Evolutionary conservation across 106 monocot species (phyloP), one percentile per base, ranked within the genome.

Genomic region (Acorus gramineus): DNA sequence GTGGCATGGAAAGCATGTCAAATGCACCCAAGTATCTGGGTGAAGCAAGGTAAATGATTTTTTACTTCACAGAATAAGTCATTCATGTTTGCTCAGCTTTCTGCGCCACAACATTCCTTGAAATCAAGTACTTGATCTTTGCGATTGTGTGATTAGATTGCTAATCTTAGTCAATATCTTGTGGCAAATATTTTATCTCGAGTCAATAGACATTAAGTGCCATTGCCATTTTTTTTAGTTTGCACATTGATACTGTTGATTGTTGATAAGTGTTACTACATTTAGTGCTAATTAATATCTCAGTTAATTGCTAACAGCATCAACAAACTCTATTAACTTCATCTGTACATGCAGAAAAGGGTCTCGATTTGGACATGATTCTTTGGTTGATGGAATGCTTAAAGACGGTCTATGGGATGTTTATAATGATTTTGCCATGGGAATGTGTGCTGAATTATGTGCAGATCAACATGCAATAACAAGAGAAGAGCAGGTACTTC

Each of bases 1-100:
- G 98, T 74, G 98, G 98, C 5, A 98, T 98, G 98, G 98, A 98
- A 74, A 98, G 92, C 83, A 92, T 98, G 92, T 98, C 92, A 68
- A 98, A 98, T 89, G 91, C 92, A 50, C 98, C 98, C 11, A 98
- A 98, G 67, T 98, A 98, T 75, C 65, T 98, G 48, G 69, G 81
- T 71, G 85, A 98, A 69, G 88, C 85, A 61, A 98, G 98, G 98
- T 98, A 56, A 11, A 65, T 49, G 28, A 52, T 65, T 28, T 28
- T 28, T 28, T 28, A 28, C 28, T 28, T 28, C 1, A 28, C 28
- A 28, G 28, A 28, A 28, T 28, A 28, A 28, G 6, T 52, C 57
- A 13, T 42, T 62, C n/a, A 0, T 0, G 45, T 52, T 66, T n/a
- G 12, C 10, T 13, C 8, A 8, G 43, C 28, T 28, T 28, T 28